Conservation (phyloP, 768 basidiomycete genomes). For the Cyathus striatus region DNA sequence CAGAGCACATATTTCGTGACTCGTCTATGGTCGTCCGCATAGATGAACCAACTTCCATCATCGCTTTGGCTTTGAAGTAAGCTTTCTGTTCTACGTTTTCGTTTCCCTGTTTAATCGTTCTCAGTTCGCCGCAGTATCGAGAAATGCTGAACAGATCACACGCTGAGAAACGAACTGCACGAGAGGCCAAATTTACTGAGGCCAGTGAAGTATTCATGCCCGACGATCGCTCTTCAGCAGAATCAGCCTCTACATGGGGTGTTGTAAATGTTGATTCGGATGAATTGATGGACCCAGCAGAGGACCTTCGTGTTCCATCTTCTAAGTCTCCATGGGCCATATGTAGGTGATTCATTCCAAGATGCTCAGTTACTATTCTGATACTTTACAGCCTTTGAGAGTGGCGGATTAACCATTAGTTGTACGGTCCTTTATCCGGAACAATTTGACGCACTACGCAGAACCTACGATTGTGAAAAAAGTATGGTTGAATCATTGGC, state of each 20-base stretch:
- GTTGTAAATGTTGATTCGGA: conserved; percentile 78
- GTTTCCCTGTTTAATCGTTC: conserved; percentile 1
- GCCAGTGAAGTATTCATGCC: conserved; percentile 89
- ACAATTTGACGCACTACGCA: conserved; percentile 90
- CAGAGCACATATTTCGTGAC: conserved; percentile 92
- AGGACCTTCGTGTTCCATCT: conserved; percentile 70
- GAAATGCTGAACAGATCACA: conserved; percentile 76
- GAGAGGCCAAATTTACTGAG: conserved; percentile 54
- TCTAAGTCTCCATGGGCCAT: conserved; percentile 81
- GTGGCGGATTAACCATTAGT: conserved; percentile 84
- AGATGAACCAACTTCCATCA: conserved; percentile 97
- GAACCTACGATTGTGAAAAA: conserved; percentile 90
- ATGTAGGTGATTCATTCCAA: conserved; percentile 39
- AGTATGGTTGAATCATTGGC: conserved; percentile 93
- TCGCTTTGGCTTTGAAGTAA: conserved; percentile 89
- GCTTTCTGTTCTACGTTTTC: conserved; percentile 15
- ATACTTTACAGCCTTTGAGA: conserved; percentile 68
- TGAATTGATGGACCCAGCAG: conserved; percentile 65
- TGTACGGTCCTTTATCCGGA: conserved; percentile 95
- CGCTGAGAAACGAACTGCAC: conserved; percentile 66
- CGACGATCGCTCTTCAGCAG: conserved; percentile 76
- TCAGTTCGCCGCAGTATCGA: conserved; percentile 76
- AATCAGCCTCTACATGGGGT: conserved; percentile 89
- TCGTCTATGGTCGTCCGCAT: conserved; percentile 93
- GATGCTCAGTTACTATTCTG: not conserved